Evolutionary conservation across 352 stramenopile genomes (phyloP).

Genomic region (Pythium oligandrum): DNA sequence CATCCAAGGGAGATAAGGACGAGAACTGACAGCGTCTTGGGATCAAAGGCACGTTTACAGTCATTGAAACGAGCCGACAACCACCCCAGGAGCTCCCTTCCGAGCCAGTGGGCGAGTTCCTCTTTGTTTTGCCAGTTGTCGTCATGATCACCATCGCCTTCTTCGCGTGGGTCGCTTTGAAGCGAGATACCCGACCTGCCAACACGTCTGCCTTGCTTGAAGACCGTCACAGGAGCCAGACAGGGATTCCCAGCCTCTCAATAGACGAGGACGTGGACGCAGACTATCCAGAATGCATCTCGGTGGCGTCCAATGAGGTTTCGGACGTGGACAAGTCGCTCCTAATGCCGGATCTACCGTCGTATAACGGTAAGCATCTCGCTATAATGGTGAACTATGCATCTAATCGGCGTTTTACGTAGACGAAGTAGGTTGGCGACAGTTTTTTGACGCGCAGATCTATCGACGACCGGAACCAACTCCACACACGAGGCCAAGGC

Average conservation of each 20-base stretch:
- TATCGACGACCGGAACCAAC: slow-evolving; percentile 10
- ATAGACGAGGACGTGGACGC: background rate
- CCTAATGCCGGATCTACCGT: slow-evolving; percentile 26
- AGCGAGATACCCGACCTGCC: background rate
- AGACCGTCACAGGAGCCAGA: background rate
- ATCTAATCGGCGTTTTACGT: slow-evolving; percentile 4
- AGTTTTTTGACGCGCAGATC: slow-evolving; percentile 50
- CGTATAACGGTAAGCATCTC: slow-evolving; percentile 30
- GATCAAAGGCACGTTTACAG: too few relatives aligned
- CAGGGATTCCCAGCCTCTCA: background rate
- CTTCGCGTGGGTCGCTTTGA: background rate
- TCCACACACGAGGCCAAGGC: too few relatives aligned
- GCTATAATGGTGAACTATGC: background rate
- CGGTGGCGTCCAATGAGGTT: background rate
- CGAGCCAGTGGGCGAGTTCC: too few relatives aligned
- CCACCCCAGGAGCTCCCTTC: too few relatives aligned
- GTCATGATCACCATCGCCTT: background rate
- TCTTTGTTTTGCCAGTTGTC: background rate
- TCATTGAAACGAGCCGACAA: too few relatives aligned
- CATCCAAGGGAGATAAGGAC: too few relatives aligned
- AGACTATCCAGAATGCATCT: background rate
- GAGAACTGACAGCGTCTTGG: too few relatives aligned
- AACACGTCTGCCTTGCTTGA: background rate
- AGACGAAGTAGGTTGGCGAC: slow-evolving; percentile 40
- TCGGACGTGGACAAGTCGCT: slow-evolving; percentile 19